Base-by-base conservation (phyloP, 805 yeast genomes). In the Starmerella cellae region DNA sequence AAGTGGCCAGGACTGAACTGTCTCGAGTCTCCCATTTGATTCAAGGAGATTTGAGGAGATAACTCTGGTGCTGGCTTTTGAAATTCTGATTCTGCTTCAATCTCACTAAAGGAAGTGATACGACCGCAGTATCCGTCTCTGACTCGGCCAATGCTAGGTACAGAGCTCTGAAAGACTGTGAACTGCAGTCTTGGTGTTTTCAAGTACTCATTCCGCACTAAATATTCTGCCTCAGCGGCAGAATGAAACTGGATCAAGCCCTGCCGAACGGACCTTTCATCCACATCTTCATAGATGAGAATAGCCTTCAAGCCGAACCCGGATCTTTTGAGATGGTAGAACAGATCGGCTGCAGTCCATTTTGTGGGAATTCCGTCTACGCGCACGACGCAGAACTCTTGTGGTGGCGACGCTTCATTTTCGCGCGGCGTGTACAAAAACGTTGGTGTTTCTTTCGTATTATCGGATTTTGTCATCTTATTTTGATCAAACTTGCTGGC, bases 371-470 rank as follows among this genome's bases (percentile, higher is more conserved):
- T 16, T 1, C 49, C 47, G 5, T 39, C 48, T 2, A 48, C 43
- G 14, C 53, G 43, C 11, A 43, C 52, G 10, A 62, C 51, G 16
- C 38, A 6, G 20, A n/a, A n/a, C n/a, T n/a, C n/a, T n/a, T n/a
- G n/a, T n/a, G n/a, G n/a, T n/a, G n/a, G n/a, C n/a, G n/a, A n/a
- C n/a, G n/a, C n/a, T n/a, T n/a, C n/a, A n/a, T n/a, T n/a, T n/a
- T n/a, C n/a, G n/a, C n/a, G n/a, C n/a, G n/a, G n/a, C n/a, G n/a
- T n/a, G n/a, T n/a, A n/a, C n/a, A n/a, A n/a, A n/a, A n/a, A n/a
- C n/a, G n/a, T n/a, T n/a, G n/a, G n/a, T n/a, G n/a, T n/a, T n/a
- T n/a, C n/a, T n/a, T n/a, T n/a, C n/a, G n/a, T n/a, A n/a, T n/a
- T n/a, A n/a, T n/a, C n/a, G n/a, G n/a, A n/a, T n/a, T n/a, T n/a